phyloP scores from a whole-genome alignment of 1,284 basidiomycete genomes.

The Coniophora puteana region DNA sequence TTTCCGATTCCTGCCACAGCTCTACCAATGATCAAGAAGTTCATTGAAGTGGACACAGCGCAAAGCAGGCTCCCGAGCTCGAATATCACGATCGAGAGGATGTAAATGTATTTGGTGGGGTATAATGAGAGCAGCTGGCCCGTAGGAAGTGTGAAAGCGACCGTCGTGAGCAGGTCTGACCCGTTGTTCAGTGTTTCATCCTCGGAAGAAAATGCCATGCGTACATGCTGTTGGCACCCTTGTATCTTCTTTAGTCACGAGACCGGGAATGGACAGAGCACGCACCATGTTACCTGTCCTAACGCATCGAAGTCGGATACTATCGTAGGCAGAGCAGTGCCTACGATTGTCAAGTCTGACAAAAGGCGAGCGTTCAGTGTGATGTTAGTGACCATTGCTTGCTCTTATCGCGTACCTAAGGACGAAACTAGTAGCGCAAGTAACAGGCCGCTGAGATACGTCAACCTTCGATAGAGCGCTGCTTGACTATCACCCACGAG shows the following conservation, averaged over 20 bases:
- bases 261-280: too few species aligned
- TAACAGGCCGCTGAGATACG: too few species aligned
- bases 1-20: conserved; percentile 36
- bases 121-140: conserved; percentile 13
- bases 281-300: conserved; percentile 14
- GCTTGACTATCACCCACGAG: too few species aligned
- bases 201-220: too few species aligned
- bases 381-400: too few species aligned
- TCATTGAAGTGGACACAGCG: conserved; percentile 39
- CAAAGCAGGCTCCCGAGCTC: conserved; percentile 48
- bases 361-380: conserved; percentile 25
- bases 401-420: too few species aligned
- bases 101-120: conserved; percentile 22
- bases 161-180: conserved; percentile 14
- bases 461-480: too few species aligned
- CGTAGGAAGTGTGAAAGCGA: conserved; percentile 14
- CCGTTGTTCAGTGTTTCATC: too few species aligned
- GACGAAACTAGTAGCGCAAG: too few species aligned
- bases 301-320: conserved; percentile 40
- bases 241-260: too few species aligned
- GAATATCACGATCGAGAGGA: conserved; percentile 32
- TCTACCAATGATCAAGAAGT: conserved; percentile 40
- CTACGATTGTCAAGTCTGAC: conserved; percentile 34
- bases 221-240: too few species aligned
- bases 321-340: conserved; percentile 38